Conservation (phyloP, 1,284 basidiomycete genomes). For the Taiwanofungus camphoratus region DNA sequence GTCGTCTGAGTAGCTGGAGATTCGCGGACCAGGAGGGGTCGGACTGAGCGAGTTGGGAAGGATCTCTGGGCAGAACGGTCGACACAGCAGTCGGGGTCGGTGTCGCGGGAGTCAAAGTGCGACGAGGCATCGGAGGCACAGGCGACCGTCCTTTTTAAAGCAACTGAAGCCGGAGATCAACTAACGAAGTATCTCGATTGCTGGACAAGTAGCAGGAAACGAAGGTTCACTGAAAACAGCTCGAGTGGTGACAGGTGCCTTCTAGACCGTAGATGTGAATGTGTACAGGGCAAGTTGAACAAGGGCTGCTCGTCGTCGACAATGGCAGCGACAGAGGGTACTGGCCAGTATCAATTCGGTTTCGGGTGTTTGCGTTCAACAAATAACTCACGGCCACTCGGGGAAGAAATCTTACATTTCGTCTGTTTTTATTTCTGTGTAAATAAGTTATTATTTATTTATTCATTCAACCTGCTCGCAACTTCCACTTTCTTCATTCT, state of each 20-base stretch:
- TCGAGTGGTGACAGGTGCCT: neutral
- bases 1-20: constrained; percentile 43
- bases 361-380: neutral
- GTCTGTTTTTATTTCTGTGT: neutral
- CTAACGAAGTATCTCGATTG: neutral
- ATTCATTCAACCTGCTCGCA: neutral
- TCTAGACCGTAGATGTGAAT: neutral
- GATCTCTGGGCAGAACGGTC: constrained; percentile 22
- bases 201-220: neutral
- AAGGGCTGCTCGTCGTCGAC: neutral
- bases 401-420: neutral
- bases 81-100: constrained; percentile 21
- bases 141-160: constrained; percentile 25
- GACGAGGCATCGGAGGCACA: constrained; percentile 31
- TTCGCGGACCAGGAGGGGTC: constrained; percentile 35
- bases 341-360: neutral
- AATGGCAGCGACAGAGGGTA: neutral
- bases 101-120: constrained; percentile 25
- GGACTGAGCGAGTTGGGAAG: constrained; percentile 16
- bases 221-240: neutral
- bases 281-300: neutral
- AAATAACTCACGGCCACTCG: neutral
- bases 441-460: neutral
- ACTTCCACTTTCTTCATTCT: constrained; percentile 29
- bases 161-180: constrained; percentile 20